Conservation (phyloP, 2,329 filamentous ascomycete species). For the Fusarium veterinarium region DNA sequence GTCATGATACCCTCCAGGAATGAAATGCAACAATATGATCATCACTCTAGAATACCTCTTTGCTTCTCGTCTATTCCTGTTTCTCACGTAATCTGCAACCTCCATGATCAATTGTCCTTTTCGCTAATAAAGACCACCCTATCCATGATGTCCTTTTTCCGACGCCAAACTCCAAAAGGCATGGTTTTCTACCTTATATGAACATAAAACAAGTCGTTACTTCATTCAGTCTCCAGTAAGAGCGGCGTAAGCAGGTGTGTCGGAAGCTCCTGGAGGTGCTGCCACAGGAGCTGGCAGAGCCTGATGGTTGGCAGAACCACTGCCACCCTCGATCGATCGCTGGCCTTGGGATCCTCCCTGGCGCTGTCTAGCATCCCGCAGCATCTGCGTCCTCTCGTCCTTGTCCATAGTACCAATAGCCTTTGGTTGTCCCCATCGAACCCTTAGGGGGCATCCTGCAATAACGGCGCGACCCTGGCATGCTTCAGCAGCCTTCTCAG, state of each 20-base stretch:
- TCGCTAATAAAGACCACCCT: slow-evolving; percentile 33
- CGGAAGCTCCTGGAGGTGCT: slow-evolving; percentile 81
- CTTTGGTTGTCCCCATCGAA: slow-evolving; percentile 94
- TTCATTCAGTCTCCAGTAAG: slow-evolving; percentile 77
- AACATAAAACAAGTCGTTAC: slow-evolving; percentile 38
- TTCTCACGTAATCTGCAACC: slow-evolving; percentile 20
- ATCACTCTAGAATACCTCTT: slow-evolving; percentile 29
- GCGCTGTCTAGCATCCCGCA: slow-evolving; percentile 73
- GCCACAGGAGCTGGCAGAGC: slow-evolving; percentile 63
- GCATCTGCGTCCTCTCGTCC: slow-evolving; percentile 83
- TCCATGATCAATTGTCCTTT: slow-evolving; percentile 26
- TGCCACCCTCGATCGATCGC: slow-evolving; percentile 48
- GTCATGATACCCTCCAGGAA: slow-evolving; percentile 49
- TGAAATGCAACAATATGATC: slow-evolving; percentile 36
- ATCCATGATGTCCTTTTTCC: slow-evolving; percentile 20
- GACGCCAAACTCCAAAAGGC: slow-evolving; percentile 45
- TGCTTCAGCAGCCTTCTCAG: slow-evolving; percentile 85
- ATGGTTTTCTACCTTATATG: slow-evolving; percentile 19
- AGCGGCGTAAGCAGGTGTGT: slow-evolving; percentile 83
- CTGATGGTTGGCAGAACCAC: slow-evolving; percentile 41
- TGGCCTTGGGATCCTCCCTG: slow-evolving; percentile 38
- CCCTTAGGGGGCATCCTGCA: slow-evolving; percentile 86
- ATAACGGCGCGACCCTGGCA: slow-evolving; percentile 92
- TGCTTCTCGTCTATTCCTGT: slow-evolving; percentile 19
- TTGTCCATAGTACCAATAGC: slow-evolving; percentile 91